A percentile compares a stretch with the other conserved stretches of the same genome.
Evolutionary conservation across 257 asterid genomes (phyloP).

Genomic region (Solanum bulbocastanum): DNA sequence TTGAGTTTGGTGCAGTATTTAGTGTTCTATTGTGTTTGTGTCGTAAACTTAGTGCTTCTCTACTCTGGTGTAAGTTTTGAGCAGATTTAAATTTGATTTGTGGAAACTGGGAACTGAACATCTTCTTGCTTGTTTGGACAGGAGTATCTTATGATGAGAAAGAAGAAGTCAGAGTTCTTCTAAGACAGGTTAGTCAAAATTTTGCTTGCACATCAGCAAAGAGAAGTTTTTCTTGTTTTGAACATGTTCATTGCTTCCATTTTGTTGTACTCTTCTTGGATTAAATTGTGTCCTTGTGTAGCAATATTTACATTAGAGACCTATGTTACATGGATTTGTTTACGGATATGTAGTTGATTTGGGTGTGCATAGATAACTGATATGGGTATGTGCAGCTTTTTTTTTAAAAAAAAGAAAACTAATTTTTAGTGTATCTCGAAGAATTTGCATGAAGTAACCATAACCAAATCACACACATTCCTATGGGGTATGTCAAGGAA

Average conservation of each 20-base stretch:
- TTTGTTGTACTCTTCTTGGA: neutral
- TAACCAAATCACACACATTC: neutral
- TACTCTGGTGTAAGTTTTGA: neutral
- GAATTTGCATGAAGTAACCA: neutral
- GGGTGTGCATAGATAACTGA: neutral
- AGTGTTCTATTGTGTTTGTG: neutral
- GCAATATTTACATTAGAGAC: neutral
- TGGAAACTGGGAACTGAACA: neutral
- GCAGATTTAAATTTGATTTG: neutral
- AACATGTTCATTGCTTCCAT: neutral
- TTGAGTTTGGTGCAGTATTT: neutral
- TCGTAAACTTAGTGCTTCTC: neutral
- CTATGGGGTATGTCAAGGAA: neutral
- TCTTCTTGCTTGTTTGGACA: constrained; percentile 14
- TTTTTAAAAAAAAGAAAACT: neutral
- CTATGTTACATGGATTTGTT: neutral
- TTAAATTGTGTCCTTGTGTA: neutral
- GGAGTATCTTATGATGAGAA: constrained; percentile 84
- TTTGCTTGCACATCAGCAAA: constrained; percentile 1
- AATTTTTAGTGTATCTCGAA: neutral
- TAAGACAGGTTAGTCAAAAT: constrained; percentile 65
- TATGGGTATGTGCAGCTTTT: neutral
- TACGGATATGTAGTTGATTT: neutral
- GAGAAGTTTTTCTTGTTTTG: neutral
- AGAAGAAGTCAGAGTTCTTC: constrained; percentile 83